Evolutionary conservation across 805 yeast species (phyloP).

Genomic region (Suhomyces sp.): DNA sequence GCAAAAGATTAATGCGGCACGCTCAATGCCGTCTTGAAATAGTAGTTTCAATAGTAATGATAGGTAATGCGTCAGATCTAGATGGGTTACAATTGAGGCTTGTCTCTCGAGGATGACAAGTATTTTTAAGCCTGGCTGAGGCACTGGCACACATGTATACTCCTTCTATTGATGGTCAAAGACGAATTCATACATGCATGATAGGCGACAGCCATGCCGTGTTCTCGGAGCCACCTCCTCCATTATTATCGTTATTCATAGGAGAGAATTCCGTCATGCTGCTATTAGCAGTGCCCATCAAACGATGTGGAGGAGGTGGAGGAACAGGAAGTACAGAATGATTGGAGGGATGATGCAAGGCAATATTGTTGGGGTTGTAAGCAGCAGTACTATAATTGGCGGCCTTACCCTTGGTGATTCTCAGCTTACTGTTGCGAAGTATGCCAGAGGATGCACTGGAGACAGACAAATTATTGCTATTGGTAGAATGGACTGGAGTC

Average conservation of each 20-base stretch:
- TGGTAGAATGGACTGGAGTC: conserved; percentile 24
- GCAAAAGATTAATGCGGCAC: too few species aligned
- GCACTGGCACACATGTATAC: too few species aligned
- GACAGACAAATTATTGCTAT: conserved; percentile 3
- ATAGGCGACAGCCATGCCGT: conserved; percentile 15
- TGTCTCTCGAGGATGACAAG: too few species aligned
- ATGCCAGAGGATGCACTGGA: conserved; percentile 8
- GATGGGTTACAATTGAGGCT: too few species aligned
- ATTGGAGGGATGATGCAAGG: conserved; percentile 1
- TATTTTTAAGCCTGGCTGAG: too few species aligned
- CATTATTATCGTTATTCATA: conserved; percentile 5
- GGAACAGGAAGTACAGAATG: conserved; percentile 3
- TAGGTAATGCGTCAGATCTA: too few species aligned
- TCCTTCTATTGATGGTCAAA: conserved; percentile 3
- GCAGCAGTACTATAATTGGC: conserved; percentile 1
- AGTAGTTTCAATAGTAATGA: too few species aligned
- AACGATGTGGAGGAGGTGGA: conserved; percentile 6
- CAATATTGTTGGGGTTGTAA: conserved; percentile 1
- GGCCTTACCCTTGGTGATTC: conserved; percentile 11
- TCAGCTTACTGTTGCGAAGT: conserved; percentile 10
- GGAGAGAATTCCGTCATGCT: conserved; percentile 11
- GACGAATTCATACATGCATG: conserved; percentile 12
- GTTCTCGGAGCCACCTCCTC: conserved; percentile 9
- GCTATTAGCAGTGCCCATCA: conserved; percentile 4
- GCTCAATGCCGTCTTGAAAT: too few species aligned